Evolutionary conservation across 495 filamentous ascomycete species (phyloP).

Genomic region (Friedmanniomyces endolithicus): DNA sequence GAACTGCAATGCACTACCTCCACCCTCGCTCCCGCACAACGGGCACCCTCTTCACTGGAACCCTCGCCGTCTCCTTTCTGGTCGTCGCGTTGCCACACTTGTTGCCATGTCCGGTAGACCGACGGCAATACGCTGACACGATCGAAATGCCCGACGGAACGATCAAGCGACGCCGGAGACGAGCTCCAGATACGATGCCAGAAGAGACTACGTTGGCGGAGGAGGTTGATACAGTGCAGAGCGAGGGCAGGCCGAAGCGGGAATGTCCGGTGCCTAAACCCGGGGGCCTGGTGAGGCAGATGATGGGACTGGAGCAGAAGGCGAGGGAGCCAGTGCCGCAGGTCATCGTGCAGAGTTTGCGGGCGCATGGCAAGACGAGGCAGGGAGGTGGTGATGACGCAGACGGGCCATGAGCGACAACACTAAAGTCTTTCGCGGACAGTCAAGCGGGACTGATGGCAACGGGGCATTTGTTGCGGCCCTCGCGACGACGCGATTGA

Average conservation of each 20-base stretch:
- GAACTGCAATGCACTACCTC: constrained; percentile 42
- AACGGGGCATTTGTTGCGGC: too few species aligned
- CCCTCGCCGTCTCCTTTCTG: constrained; percentile 77
- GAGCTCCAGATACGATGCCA: constrained; percentile 25
- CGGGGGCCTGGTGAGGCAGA: constrained; percentile 54
- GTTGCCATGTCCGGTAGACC: constrained; percentile 75
- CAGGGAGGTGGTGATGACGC: neutral
- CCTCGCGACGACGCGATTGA: too few species aligned
- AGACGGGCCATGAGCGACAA: neutral
- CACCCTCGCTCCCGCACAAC: constrained; percentile 88
- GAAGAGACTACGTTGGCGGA: constrained; percentile 11
- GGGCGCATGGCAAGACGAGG: neutral
- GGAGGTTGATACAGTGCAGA: constrained; percentile 11
- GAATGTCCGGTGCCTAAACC: constrained; percentile 83
- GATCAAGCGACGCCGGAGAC: constrained; percentile 31
- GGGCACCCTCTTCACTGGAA: constrained; percentile 85
- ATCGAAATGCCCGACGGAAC: constrained; percentile 51
- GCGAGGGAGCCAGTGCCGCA: constrained; percentile 3
- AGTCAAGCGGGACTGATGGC: too few species aligned
- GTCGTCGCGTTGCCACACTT: constrained; percentile 84
- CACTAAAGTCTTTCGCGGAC: too few species aligned
- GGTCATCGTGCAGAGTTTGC: constrained; percentile 11
- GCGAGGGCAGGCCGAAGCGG: constrained; percentile 12
- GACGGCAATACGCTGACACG: constrained; percentile 47
- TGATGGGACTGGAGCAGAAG: constrained; percentile 52